These are phyloP conservation scores for Reticulascus tulasneorum DNA, from an alignment of 2,329 filamentous ascomycete genomes.

Conservation along the genomic window DNA sequence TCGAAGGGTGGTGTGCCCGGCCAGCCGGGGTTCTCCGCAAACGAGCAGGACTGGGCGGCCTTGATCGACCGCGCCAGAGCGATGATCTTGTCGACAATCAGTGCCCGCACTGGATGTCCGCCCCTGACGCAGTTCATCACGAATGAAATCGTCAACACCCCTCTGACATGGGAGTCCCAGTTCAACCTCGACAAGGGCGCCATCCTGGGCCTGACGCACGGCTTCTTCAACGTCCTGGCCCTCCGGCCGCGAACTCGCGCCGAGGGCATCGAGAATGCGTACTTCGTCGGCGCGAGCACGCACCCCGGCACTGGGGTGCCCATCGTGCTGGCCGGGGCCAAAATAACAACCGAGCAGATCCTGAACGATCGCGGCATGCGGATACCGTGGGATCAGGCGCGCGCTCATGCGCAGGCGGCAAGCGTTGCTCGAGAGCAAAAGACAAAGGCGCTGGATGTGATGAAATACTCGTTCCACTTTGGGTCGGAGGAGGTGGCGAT, in stretches of 20 bases:
- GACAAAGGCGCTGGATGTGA: slow-evolving; percentile 8
- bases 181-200: slow-evolving; percentile 75
- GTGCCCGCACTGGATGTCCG: slow-evolving; percentile 54
- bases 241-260: slow-evolving; percentile 61
- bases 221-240: slow-evolving; percentile 68
- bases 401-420: too few relatives aligned
- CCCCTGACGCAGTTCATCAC: slow-evolving; percentile 44
- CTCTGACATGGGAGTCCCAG: slow-evolving; percentile 56
- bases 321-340: slow-evolving; percentile 66
- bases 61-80: slow-evolving; percentile 57
- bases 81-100: slow-evolving; percentile 58
- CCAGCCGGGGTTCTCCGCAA: slow-evolving; percentile 26
- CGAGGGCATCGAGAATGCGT: slow-evolving; percentile 45
- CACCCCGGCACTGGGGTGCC: slow-evolving; percentile 75
- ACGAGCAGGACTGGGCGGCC: slow-evolving; percentile 54
- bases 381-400: slow-evolving; percentile 22
- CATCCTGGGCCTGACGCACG: slow-evolving; percentile 68
- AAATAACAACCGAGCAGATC: slow-evolving; percentile 48
- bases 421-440: slow-evolving; percentile 1
- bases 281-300: slow-evolving; percentile 72
- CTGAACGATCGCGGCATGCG: slow-evolving; percentile 26
- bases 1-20: slow-evolving; percentile 29
- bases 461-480: slow-evolving; percentile 11
- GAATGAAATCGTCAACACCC: slow-evolving; percentile 64
- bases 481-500: slow-evolving; percentile 14